These are phyloP conservation scores for Deinandra increscens DNA, from an alignment of 129 eudicot genomes.

Conservation along the genomic window DNA sequence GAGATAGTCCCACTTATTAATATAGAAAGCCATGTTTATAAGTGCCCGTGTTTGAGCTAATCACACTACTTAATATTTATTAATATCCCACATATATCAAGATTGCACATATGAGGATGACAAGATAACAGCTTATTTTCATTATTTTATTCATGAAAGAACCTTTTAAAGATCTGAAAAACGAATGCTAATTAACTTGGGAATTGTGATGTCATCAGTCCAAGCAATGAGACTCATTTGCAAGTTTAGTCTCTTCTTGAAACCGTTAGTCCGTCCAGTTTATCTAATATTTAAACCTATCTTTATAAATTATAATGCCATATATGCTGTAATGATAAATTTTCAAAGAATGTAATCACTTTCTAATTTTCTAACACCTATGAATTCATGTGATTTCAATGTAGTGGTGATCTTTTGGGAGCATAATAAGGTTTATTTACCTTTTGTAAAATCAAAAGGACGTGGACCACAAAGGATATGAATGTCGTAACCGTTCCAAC, in stretches of 20 bases:
- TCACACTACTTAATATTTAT: neutral
- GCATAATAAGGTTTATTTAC: constrained; percentile 1
- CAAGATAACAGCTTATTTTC: constrained; percentile 34
- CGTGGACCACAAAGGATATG: constrained; percentile 33
- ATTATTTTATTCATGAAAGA: constrained; percentile 26
- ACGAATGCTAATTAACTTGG: constrained; percentile 13
- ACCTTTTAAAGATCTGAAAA: constrained; percentile 16
- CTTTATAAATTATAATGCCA: too few species aligned
- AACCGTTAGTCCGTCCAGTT: neutral
- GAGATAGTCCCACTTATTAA: too few species aligned
- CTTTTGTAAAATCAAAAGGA: constrained; percentile 27
- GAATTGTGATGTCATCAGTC: neutral
- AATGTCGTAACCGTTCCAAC: constrained; percentile 19
- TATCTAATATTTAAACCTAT: neutral
- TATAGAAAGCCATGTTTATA: too few species aligned
- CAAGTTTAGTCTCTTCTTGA: neutral
- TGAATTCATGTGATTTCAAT: neutral
- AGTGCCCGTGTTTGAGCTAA: constrained; percentile 30
- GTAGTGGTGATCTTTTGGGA: neutral
- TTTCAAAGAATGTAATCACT: neutral
- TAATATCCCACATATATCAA: constrained; percentile 10
- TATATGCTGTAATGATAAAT: neutral
- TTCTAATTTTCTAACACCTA: too few species aligned
- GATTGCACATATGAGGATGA: constrained; percentile 29
- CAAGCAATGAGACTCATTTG: neutral